Evolutionary conservation across 169 alveolate genomes (phyloP).

Genomic region (Miamiensis avidus): DNA sequence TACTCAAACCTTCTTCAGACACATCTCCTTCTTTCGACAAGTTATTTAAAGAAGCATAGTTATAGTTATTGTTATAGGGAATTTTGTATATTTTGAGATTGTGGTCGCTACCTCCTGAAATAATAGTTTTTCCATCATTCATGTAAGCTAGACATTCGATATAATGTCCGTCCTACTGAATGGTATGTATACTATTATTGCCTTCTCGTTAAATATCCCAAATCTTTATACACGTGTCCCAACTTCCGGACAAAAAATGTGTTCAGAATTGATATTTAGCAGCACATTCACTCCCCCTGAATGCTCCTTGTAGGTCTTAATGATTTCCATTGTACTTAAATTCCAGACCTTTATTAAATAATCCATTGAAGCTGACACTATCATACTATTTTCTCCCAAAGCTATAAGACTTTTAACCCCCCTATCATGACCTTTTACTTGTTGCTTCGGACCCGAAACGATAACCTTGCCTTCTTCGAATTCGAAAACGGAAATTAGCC

Average conservation of each 20-base stretch:
- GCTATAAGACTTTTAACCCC: conserved; percentile 3
- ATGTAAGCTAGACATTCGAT: conserved; percentile 4
- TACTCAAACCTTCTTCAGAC: no score
- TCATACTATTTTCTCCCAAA: neutral
- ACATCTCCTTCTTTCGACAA: no score
- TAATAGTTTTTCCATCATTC: conserved; percentile 26
- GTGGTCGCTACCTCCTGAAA: conserved; percentile 19
- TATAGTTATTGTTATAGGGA: neutral
- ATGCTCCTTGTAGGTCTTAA: neutral
- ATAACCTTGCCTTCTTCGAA: neutral
- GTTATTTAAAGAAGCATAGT: neutral
- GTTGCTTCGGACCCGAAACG: neutral
- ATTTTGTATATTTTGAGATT: conserved; percentile 1
- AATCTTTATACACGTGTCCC: conserved; percentile 24
- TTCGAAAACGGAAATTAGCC: conserved; percentile 3
- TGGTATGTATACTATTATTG: neutral
- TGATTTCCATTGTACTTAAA: neutral
- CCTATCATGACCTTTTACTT: neutral
- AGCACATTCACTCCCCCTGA: neutral
- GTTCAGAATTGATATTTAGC: neutral
- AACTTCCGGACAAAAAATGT: conserved; percentile 5
- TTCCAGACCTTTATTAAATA: neutral
- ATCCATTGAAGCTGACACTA: neutral
- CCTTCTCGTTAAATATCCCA: conserved; percentile 1
- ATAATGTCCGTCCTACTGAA: neutral